Percentiles rank a stretch among this genome's conserved stretches.
phyloP scores from a whole-genome alignment of 2,329 filamentous ascomycete species.

The Colletotrichum liriopes region DNA sequence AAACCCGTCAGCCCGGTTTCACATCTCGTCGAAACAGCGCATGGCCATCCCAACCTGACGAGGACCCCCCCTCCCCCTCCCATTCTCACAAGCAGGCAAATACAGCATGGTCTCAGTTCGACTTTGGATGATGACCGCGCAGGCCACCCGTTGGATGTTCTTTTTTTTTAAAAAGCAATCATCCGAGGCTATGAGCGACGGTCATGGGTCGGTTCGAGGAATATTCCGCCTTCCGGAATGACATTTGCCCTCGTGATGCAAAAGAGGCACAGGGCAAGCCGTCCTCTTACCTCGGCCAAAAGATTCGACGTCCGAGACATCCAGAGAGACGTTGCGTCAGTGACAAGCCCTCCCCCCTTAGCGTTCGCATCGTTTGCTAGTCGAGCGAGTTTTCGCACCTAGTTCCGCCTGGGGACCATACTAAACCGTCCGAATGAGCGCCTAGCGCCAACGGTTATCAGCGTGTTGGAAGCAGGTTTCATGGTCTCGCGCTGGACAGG shows the following conservation, averaged over 20 bases:
- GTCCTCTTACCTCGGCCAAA: neutral
- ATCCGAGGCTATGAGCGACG: neutral
- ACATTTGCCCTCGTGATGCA: neutral
- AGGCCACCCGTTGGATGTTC: neutral
- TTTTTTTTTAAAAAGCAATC: neutral
- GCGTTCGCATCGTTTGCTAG: neutral
- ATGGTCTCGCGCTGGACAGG: neutral
- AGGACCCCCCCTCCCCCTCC: too few species aligned
- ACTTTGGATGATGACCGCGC: neutral
- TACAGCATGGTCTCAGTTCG: too few species aligned
- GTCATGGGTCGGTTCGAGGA: neutral
- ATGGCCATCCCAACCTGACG: neutral
- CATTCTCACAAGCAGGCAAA: too few species aligned
- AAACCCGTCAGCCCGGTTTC: neutral
- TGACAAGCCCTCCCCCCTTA: neutral
- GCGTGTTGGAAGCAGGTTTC: neutral
- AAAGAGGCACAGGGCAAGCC: neutral
- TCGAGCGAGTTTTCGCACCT: neutral
- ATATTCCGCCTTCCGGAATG: neutral
- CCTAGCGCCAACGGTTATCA: constrained; percentile 1
- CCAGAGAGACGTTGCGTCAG: neutral
- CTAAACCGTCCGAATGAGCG: neutral
- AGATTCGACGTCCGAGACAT: neutral
- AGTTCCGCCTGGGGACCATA: neutral
- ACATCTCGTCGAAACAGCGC: neutral